Evolutionary conservation across 208 protist species (phyloP).

Genomic region (Endotrypanum monterogeii): DNA sequence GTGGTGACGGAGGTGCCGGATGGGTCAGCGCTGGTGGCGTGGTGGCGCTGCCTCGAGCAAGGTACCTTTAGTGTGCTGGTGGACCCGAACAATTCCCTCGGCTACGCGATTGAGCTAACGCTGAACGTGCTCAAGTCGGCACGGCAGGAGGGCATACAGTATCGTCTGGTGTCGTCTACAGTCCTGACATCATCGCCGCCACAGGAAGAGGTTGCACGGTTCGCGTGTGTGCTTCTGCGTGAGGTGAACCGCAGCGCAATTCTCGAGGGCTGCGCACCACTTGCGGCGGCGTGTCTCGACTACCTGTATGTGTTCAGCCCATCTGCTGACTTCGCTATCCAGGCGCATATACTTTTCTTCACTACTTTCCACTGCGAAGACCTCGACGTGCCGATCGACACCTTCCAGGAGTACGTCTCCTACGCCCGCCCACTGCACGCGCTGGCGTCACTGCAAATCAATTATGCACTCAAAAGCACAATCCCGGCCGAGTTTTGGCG

Average conservation of each 20-base stretch:
- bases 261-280: slow-evolving; percentile 70
- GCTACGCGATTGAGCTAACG: slow-evolving; percentile 71
- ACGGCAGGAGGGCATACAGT: slow-evolving; percentile 71
- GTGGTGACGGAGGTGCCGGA: slow-evolving; percentile 70
- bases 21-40: slow-evolving; percentile 68
- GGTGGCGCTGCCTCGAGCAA: slow-evolving; percentile 80
- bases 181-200: slow-evolving; percentile 35
- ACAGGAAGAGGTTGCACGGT: slow-evolving; percentile 69
- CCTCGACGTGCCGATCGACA: slow-evolving; percentile 76
- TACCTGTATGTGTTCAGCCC: slow-evolving; percentile 83
- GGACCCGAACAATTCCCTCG: slow-evolving; percentile 69
- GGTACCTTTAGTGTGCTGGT: slow-evolving; percentile 73
- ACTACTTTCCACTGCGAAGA: slow-evolving; percentile 80
- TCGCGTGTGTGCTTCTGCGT: slow-evolving; percentile 73
- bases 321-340: slow-evolving; percentile 63
- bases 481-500: slow-evolving; percentile 81
- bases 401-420: slow-evolving; percentile 85
- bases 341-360: slow-evolving; percentile 84
- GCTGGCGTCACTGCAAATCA: slow-evolving; percentile 71
- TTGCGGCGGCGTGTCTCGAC: slow-evolving; percentile 83
- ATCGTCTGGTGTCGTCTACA: slow-evolving; percentile 56
- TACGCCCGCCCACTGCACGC: slow-evolving; percentile 79
- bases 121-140: slow-evolving; percentile 68
- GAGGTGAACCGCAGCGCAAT: slow-evolving; percentile 83
- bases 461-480: slow-evolving; percentile 82